Base-by-base conservation (phyloP, 805 yeast genomes). In the Candida parachauliodes region DNA sequence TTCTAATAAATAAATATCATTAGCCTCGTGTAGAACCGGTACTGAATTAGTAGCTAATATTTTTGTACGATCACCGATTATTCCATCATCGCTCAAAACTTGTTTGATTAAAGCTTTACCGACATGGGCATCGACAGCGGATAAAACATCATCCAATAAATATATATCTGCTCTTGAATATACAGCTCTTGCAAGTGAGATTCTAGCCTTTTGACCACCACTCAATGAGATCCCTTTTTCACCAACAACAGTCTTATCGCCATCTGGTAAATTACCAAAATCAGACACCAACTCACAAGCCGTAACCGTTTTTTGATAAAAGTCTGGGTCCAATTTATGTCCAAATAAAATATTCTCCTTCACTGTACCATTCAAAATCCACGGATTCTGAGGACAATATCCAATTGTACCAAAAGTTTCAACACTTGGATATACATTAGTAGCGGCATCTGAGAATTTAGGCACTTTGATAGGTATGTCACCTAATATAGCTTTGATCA, bases 111-210 rank as follows among this genome's bases (percentile, higher is more conserved):
- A 54, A 23, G 43, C 52, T 42, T 60, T 61, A 15, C 70, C 70
- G 29, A 66, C 72, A 45, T 66, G 71, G 11, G 69, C 52, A 44
- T 66, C 72, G 18, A 66, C 72, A 18, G 72, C 71, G 32, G 70
- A 62, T 37, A 66, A 52, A n/a, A 65, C 48, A 42, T 65, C 72
- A 38, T 66, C 72, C 14, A 66, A 47, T n/a, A 66, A 44, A 42
- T 62, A 63, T 19, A 64, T 50, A 26, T 63, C 70, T 4, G 70
- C 66, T 32, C 66, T 56, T 3, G 69, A 47, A 41, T 66, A 66
- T 4, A 66, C 70, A 6, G 70, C 70, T 44, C 72, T 51, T 2
- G 72, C 72, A 31, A 66, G 50, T 6, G 70, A 55, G 24, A 66
- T 50, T 23, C 72, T 52, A 3, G 72, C 72, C 42, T 65, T 66